Evolutionary conservation across 768 basidiomycete genomes (phyloP).

Genomic region (Podaxis rugospora): DNA sequence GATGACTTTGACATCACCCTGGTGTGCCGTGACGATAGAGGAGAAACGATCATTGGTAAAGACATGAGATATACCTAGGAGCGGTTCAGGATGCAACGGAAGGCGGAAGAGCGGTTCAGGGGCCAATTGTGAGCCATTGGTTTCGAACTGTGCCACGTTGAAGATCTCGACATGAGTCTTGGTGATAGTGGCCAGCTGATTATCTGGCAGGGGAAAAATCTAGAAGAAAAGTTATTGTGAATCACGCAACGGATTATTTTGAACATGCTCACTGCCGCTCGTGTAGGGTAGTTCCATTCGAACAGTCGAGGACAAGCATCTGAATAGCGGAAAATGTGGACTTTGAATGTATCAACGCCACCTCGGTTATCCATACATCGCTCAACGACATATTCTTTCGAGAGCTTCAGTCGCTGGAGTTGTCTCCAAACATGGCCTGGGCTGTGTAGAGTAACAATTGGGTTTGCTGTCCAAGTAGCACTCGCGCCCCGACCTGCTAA

Average conservation of each 20-base stretch:
- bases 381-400: not conserved
- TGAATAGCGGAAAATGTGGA: not conserved
- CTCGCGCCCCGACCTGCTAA: not conserved
- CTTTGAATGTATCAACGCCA: not conserved
- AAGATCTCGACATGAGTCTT: not conserved
- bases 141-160: not conserved
- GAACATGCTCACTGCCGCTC: not conserved
- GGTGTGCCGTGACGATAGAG: not conserved
- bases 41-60: not conserved
- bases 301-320: not conserved
- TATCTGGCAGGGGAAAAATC: not conserved
- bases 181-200: not conserved
- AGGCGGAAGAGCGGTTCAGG: not conserved
- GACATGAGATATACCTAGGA: not conserved
- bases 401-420: not conserved
- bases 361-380: too few relatives aligned
- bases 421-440: not conserved
- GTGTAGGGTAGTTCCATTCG: not conserved
- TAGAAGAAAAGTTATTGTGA: not conserved
- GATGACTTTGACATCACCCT: not conserved
- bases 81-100: not conserved
- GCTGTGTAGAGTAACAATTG: not conserved
- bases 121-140: not conserved
- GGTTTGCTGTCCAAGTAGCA: not conserved
- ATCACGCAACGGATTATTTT: not conserved